These are phyloP conservation scores for Schwanniomyces etchellsii DNA, from an alignment of 1,139 yeast species.

Conservation along the genomic window DNA sequence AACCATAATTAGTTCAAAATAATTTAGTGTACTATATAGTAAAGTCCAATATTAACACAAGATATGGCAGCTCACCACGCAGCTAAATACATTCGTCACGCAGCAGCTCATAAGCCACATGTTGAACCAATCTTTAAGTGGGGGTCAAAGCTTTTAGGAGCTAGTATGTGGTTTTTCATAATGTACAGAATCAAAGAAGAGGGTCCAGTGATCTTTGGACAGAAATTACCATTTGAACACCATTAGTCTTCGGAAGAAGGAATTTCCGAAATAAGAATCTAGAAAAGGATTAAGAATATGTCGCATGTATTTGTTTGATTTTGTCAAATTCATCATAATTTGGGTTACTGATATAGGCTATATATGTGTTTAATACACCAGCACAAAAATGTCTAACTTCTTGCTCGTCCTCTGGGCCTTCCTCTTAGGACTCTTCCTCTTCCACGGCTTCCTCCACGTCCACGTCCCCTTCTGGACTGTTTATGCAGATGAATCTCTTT, in stretches of 20 bases:
- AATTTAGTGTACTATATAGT: neutral
- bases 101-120: constrained; percentile 48
- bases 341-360: too few species aligned
- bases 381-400: too few species aligned
- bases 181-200: constrained; percentile 74
- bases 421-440: too few species aligned
- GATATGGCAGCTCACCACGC: constrained; percentile 36
- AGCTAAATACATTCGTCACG: constrained; percentile 48
- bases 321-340: too few species aligned
- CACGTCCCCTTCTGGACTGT: too few species aligned
- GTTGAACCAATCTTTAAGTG: constrained; percentile 50
- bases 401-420: too few species aligned
- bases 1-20: constrained; percentile 9
- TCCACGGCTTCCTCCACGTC: too few species aligned
- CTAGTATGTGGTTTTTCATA: constrained; percentile 85
- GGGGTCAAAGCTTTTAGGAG: constrained; percentile 65
- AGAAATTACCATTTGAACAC: constrained; percentile 39
- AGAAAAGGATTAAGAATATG: too few species aligned
- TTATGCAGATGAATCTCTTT: too few species aligned
- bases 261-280: too few species aligned
- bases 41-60: neutral
- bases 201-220: constrained; percentile 53
- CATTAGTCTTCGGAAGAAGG: constrained; percentile 20
- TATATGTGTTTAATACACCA: too few species aligned
- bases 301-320: too few species aligned